These are phyloP conservation scores for Scheffersomyces titani DNA, from an alignment of 1,139 yeast genomes.

Conservation along the genomic window DNA sequence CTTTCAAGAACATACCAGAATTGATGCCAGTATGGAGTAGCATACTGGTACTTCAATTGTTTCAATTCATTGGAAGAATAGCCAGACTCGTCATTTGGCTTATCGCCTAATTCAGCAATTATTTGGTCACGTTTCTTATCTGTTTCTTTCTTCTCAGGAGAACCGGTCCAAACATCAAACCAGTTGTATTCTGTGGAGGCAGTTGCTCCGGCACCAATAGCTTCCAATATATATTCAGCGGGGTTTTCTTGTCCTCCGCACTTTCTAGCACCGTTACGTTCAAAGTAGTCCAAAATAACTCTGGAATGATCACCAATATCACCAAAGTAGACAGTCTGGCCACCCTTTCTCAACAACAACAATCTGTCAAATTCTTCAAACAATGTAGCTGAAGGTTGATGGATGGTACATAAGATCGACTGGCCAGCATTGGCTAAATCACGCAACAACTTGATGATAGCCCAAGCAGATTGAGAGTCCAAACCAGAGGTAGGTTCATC, in stretches of 20 bases:
- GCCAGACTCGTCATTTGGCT: constrained; percentile 1
- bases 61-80: constrained; percentile 7
- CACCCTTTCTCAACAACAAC: constrained; percentile 52
- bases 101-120: constrained; percentile 14
- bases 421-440: constrained; percentile 57
- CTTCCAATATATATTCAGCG: constrained; percentile 65
- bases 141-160: constrained; percentile 34
- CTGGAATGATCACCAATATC: constrained; percentile 49
- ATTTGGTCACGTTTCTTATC: constrained; percentile 19
- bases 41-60: constrained; percentile 26
- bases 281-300: constrained; percentile 9
- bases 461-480: constrained; percentile 62
- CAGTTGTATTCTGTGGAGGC: constrained; percentile 48
- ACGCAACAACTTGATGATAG: constrained; percentile 52
- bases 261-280: constrained; percentile 11
- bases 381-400: constrained; percentile 59
- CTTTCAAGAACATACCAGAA: constrained; percentile 34
- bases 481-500: constrained; percentile 64
- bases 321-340: constrained; percentile 67
- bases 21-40: constrained; percentile 40
- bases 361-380: constrained; percentile 55
- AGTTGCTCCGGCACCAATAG: constrained; percentile 71
- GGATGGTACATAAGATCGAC: constrained; percentile 58
- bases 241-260: constrained; percentile 47
- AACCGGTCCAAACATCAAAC: constrained; percentile 47